Evolutionary conservation across 148 eudicot genomes (phyloP), one percentile per base, ranked within the genome.

Genomic region (Rhododendron molle): DNA sequence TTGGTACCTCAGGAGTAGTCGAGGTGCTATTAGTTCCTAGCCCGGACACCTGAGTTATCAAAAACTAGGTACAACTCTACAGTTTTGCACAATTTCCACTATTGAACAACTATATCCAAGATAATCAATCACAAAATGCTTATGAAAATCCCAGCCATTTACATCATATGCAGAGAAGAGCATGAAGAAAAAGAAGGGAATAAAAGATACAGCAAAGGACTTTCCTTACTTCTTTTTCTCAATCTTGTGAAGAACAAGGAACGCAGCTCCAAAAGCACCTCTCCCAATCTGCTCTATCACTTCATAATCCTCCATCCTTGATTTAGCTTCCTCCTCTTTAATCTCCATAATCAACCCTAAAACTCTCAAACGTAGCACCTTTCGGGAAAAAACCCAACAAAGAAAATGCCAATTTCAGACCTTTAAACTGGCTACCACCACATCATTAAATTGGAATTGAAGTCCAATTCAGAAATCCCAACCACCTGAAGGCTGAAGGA

Each of bases 281-380:
- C 92, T 93, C 11, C 93, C 93, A 94, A 96, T 94, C 89, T 94
- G 98, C 90, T 96, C 92, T 43, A 94, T 82, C 10, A 91, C 92
- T 88, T 96, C 92, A 89, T 96, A 96, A 6, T 93, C 98, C 32
- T 92, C 93, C 94, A 94, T 96, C 88, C 93, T 94, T 20, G 91
- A 92, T 88, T 85, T 88, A 43, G 82, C 30, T 78, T 85, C 93
- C 23, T 89, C 92, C 81, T 87, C 90, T 67, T 89, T 92, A 15
- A 81, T 72, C 88, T 90, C 98, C 98, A 95, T 96, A 36, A 81
- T 36, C 72, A 58, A 20, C 74, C 46, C 40, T 46, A 60, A 40
- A 38, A 58, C 47, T 32, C 84, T 81, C 73, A 36, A 81, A 7
- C 13, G 7, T 1, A 54, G 26, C 62, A 30, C 40, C 12, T 49